These are phyloP conservation scores for Cytospora schulzeri DNA, from an alignment of 2,329 filamentous ascomycete genomes.

Conservation along the genomic window DNA sequence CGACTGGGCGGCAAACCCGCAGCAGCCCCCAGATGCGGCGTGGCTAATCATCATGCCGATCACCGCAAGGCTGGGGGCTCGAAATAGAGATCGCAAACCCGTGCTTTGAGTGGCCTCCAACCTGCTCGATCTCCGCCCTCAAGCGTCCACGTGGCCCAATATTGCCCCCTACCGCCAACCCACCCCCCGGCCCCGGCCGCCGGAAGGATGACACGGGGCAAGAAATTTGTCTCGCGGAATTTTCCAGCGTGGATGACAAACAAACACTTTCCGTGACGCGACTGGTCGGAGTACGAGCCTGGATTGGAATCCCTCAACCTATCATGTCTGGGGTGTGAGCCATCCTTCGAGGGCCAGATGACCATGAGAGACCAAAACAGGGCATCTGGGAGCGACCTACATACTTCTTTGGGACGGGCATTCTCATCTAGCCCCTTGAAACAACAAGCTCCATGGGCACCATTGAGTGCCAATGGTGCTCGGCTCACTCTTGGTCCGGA, in stretches of 20 bases:
- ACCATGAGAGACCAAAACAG: conserved; percentile 5
- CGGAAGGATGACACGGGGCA: conserved; percentile 8
- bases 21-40: conserved; percentile 7
- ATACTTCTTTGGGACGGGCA: neutral
- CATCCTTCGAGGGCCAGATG: conserved; percentile 12
- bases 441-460: neutral
- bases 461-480: neutral
- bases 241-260: neutral
- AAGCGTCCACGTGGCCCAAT: neutral
- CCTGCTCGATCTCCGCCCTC: neutral
- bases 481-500: neutral
- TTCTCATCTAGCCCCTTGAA: conserved; percentile 3
- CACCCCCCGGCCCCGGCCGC: too few species aligned
- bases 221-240: neutral
- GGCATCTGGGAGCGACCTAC: neutral
- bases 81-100: neutral
- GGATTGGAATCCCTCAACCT: conserved; percentile 6
- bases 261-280: neutral
- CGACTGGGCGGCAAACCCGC: conserved; percentile 1
- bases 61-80: conserved; percentile 1
- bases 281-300: conserved; percentile 19
- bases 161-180: conserved; percentile 1
- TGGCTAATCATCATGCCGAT: neutral
- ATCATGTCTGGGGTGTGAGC: conserved; percentile 3
- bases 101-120: neutral